Base-by-base conservation (phyloP, 768 basidiomycete genomes). In the Dendrothele bispora region DNA sequence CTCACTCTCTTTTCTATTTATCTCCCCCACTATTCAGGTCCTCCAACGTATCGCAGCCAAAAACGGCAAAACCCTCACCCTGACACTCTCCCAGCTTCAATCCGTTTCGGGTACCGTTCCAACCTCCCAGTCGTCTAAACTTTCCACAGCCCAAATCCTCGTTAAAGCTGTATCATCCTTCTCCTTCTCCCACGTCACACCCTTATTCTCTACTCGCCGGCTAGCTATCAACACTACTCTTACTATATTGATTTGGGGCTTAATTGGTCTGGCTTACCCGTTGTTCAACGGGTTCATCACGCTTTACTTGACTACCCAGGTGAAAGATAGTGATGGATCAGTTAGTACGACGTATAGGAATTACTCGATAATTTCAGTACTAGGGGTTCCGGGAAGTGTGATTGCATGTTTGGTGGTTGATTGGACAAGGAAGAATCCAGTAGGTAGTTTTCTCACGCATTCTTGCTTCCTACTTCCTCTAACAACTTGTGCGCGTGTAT, bases 191-290 rank as follows among this genome's bases (percentile, higher is more conserved):
- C 79, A 80, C 44, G 57, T 82, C 44, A 68, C 59, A 36, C 77
- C 77, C 8, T 63, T 82, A 8, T 81, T 82, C 49, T 66, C 72
- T 2, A 72, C 69, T 7, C 63, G 58, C 42, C 70, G 66, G 28
- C 61, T 80, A 39, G 69, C 69, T 59, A 56, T n/a, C 69, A 64
- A 20, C 53, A 79, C 75, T 15, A 57, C 67, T 1, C 56, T 80
- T 24, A 77, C 71, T 40, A 78, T 80, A 46, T 41, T 74, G 8
- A 63, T 78, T n/a, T 81, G 80, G 78, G 74, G 77, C n/a, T n/a
- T 75, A 22, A 73, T 79, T 40, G 80, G 79, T 7, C 68, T 80
- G 1, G 78, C 76, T 6, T 81, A 76, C 54, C 80, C 80, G 5
- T 58, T 66, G 48, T 52, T 66, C 0, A 53, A 58, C 5, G 53